Evolutionary conservation across 257 asterid species (phyloP), one percentile per base, ranked within the genome.

Genomic region (Gynochthodes officinalis): DNA sequence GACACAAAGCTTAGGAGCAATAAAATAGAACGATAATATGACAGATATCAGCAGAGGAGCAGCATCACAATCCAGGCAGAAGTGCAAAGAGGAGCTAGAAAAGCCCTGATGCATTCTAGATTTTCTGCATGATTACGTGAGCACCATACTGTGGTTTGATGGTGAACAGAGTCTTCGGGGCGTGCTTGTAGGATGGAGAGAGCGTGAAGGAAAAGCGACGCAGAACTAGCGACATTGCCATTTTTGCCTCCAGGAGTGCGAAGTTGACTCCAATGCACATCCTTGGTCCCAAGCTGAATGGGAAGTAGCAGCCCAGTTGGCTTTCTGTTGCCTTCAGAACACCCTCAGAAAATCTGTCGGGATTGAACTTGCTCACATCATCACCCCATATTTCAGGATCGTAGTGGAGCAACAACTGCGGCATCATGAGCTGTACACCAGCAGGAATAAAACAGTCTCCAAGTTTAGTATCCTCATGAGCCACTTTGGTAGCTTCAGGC

Each of bases 251-350:
- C 70, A 86, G 65, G 6, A 77, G 77, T 27, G 91, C 84, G 57
- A 86, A 86, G 60, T 82, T 82, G 40, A 79, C 75, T 33, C 89
- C 89, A 15, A 84, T 78, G 83, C 89, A 84, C 8, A 70, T 74
- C 49, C 91, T 70, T 0, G 91, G 91, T 4, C 89, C 91, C 85
- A 81, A 77, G 66, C 91, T 79, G 73, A 84, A 84, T 0, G 89
- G 89, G 69, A 82, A 77, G 71, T 72, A 86, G 14, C 78, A 76
- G 7, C 80, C 79, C 18, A 63, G 16, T 28, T 59, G 78, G 49
- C 76, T 77, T 6, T 80, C 78, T 0, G 91, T 84, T 0, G 86
- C 89, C 48, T 77, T 80, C 7, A 86, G 76, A 27, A 84, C n/a
- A 23, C 91, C 91, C 35, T 78, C 63, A 21, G 77, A 53, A 43